Evolutionary conservation across 163 green algal species (phyloP), one percentile per base, ranked within the genome.

Genomic region (Dunaliella salina): DNA sequence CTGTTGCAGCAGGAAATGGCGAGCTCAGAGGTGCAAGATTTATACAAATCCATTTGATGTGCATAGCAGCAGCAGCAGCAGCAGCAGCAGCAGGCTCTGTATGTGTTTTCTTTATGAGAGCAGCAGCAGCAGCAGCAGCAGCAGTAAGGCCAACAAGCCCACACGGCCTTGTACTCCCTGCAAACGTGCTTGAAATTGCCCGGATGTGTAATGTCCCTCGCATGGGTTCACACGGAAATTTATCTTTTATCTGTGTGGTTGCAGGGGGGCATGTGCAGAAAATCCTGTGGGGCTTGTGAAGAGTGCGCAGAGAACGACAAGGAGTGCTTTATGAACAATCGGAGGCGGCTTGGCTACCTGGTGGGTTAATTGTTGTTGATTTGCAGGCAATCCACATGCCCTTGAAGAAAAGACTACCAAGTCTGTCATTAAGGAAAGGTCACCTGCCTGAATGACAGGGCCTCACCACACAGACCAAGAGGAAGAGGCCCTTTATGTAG

Each of bases 321-420:
- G 8, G 85, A 50, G 33, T 91, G 88, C 88, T 88, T 87, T 79
- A 81, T 78, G 59, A 82, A 82, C 63, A 91, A 91, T 83, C 79
- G 88, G 18, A 83, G 86, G 20, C 17, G 20, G 20, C 50, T 83
- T 34, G 88, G 88, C 34, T 91, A 86, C 88, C 83, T 91, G 32
- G 85, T 87, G 71, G 84, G 86, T 63, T 26, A 80, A 25, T 81
- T 80, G 17, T n/a, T n/a, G n/a, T n/a, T n/a, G n/a, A n/a, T n/a
- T n/a, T n/a, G n/a, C n/a, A n/a, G n/a, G n/a, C n/a, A n/a, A n/a
- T n/a, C n/a, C n/a, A n/a, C n/a, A n/a, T n/a, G n/a, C n/a, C n/a
- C n/a, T n/a, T n/a, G n/a, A n/a, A n/a, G n/a, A n/a, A n/a, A n/a
- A n/a, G n/a, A n/a, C n/a, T n/a, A n/a, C n/a, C n/a, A n/a, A n/a